Evolutionary conservation across 345 rosid species (phyloP).

Genomic region (Noccaea bulbosa): DNA sequence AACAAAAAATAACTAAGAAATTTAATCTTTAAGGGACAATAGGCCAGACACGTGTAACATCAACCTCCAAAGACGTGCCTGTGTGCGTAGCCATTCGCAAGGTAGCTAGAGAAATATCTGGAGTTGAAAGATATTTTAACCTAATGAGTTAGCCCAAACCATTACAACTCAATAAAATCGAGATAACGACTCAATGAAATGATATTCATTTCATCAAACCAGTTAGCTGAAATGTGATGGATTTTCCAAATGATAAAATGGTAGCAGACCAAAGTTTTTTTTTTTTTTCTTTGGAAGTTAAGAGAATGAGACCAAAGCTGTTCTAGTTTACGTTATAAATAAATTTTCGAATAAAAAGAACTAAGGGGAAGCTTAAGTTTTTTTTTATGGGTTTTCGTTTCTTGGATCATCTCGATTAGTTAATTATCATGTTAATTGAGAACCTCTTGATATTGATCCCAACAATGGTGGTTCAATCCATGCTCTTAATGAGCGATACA

Average conservation of each 20-base stretch:
- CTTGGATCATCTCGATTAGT: too few relatives aligned
- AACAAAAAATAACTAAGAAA: neutral
- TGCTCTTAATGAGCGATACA: too few relatives aligned
- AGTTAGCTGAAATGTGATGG: neutral
- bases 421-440: too few relatives aligned
- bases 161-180: too few relatives aligned
- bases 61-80: conserved; percentile 35
- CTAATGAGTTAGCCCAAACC: neutral
- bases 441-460: too few relatives aligned
- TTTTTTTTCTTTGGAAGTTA: too few relatives aligned
- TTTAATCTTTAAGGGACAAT: conserved; percentile 1
- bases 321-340: too few relatives aligned
- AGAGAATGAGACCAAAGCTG: too few relatives aligned
- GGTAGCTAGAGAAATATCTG: conserved; percentile 30
- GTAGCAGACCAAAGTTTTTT: neutral
- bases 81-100: conserved; percentile 30
- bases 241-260: neutral
- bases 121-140: conserved; percentile 11
- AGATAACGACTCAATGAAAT: neutral
- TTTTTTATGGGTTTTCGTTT: too few relatives aligned
- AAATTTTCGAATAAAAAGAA: neutral
- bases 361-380: neutral
- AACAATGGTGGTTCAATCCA: too few relatives aligned
- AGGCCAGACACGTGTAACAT: conserved; percentile 31
- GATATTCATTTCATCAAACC: neutral